Conservation (phyloP, 2,329 filamentous ascomycete species). For the Talaromyces sp. region DNA sequence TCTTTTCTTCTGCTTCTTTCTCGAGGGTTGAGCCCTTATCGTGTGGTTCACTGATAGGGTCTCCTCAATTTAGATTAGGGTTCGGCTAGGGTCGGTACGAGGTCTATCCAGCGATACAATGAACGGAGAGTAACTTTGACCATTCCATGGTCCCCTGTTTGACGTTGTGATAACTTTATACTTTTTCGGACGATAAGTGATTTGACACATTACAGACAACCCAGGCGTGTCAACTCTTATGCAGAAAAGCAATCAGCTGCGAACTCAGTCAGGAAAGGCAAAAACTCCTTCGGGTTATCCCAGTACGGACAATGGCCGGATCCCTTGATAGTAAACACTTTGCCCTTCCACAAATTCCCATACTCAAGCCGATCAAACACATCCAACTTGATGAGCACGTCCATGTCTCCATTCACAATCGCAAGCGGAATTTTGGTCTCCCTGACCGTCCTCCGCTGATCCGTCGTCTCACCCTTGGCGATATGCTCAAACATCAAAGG, state of each 20-base stretch:
- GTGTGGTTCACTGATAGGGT: not conserved
- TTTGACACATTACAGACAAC: not conserved
- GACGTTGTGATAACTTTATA: not conserved
- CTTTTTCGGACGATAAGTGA: not conserved
- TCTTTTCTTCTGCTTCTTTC: not conserved
- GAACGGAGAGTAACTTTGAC: too few relatives aligned
- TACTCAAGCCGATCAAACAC: conserved; percentile 9
- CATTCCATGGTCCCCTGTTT: not conserved
- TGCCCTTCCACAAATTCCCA: conserved; percentile 8
- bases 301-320: conserved; percentile 8
- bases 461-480: not conserved
- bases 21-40: not conserved
- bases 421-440: conserved; percentile 3
- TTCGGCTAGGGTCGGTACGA: not conserved
- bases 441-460: conserved; percentile 1
- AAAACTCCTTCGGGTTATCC: conserved; percentile 10
- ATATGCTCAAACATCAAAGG: conserved; percentile 1
- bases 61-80: too few relatives aligned
- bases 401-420: not conserved
- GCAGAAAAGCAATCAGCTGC: conserved; percentile 1
- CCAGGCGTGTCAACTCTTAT: not conserved
- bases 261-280: conserved; percentile 6
- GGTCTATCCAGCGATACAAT: not conserved
- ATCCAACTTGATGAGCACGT: not conserved
- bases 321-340: not conserved